Conservation (phyloP, 139 green algal genomes). For the Tetratostichococcus sp. region DNA sequence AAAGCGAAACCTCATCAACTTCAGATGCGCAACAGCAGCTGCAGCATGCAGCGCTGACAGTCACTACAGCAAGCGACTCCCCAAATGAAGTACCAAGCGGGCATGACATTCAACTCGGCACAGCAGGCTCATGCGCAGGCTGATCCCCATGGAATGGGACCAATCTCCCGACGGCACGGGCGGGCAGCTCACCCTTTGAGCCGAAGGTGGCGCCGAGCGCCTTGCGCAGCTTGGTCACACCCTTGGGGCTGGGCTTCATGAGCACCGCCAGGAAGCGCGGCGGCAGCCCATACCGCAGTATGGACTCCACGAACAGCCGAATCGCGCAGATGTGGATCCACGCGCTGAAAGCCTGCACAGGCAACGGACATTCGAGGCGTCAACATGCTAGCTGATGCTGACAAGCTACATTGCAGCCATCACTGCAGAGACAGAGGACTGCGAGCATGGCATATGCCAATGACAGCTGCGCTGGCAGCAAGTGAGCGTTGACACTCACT, state of each 20-base stretch:
- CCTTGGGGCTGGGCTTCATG: slow-evolving; percentile 68
- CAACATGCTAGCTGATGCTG: background rate
- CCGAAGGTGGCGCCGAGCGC: slow-evolving; percentile 52
- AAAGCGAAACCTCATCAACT: background rate
- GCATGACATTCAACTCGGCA: no score
- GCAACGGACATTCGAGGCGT: background rate
- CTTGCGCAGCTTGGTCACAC: slow-evolving; percentile 53
- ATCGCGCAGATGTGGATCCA: slow-evolving; percentile 92
- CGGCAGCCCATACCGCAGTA: slow-evolving; percentile 95
- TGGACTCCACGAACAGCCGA: slow-evolving; percentile 94
- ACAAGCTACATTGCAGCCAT: no score
- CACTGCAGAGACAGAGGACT: no score
- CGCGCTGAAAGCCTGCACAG: slow-evolving; percentile 68
- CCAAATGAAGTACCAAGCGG: no score
- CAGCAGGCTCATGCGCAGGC: no score
- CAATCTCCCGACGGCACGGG: no score
- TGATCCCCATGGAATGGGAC: no score
- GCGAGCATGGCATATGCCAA: background rate
- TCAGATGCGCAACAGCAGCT: slow-evolving; percentile 1
- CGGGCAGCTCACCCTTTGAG: background rate
- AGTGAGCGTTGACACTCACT: no score
- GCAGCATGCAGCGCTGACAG: no score
- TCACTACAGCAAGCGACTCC: no score
- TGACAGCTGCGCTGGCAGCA: no score
- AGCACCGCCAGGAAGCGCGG: slow-evolving; percentile 75